Evolutionary conservation across 768 basidiomycete species (phyloP).

Genomic region (Gyrodon lividus): DNA sequence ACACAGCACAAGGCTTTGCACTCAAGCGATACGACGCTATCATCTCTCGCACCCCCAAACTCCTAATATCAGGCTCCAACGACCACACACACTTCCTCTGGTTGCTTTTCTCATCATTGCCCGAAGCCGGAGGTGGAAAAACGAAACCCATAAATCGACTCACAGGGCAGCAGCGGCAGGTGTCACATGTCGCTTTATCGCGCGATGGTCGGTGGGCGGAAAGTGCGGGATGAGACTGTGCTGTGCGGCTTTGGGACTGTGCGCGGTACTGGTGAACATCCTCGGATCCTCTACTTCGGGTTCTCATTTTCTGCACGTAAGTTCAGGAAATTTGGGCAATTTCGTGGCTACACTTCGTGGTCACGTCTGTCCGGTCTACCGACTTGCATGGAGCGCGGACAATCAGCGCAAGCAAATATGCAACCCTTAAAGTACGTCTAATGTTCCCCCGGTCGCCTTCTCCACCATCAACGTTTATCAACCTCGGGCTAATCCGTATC

Average conservation of each 20-base stretch:
- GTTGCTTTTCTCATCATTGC: slow-evolving; percentile 66
- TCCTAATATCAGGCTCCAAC: slow-evolving; percentile 93
- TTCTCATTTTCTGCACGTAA: neutral
- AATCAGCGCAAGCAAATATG: slow-evolving; percentile 94
- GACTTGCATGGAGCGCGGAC: slow-evolving; percentile 94
- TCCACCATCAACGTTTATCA: neutral
- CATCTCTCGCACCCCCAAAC: slow-evolving; percentile 63
- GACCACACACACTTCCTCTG: slow-evolving; percentile 98
- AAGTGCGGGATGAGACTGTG: slow-evolving; percentile 87
- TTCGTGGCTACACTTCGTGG: slow-evolving; percentile 90
- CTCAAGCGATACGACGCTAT: slow-evolving; percentile 74
- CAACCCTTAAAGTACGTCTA: slow-evolving; percentile 80
- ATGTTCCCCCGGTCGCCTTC: too few relatives aligned
- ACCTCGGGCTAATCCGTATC: neutral
- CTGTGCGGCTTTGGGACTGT: slow-evolving; percentile 89
- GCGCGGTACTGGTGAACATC: slow-evolving; percentile 42
- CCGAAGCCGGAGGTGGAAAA: slow-evolving; percentile 40
- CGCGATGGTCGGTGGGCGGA: slow-evolving; percentile 93
- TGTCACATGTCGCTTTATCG: slow-evolving; percentile 91
- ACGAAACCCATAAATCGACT: slow-evolving; percentile 74
- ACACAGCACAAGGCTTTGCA: slow-evolving; percentile 73
- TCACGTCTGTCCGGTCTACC: slow-evolving; percentile 92
- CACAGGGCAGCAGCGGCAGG: slow-evolving; percentile 93
- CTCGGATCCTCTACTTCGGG: neutral
- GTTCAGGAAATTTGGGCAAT: slow-evolving; percentile 62